phyloP scores from a whole-genome alignment of 2,329 filamentous ascomycete species.

The Microcyclospora tardicrescens region DNA sequence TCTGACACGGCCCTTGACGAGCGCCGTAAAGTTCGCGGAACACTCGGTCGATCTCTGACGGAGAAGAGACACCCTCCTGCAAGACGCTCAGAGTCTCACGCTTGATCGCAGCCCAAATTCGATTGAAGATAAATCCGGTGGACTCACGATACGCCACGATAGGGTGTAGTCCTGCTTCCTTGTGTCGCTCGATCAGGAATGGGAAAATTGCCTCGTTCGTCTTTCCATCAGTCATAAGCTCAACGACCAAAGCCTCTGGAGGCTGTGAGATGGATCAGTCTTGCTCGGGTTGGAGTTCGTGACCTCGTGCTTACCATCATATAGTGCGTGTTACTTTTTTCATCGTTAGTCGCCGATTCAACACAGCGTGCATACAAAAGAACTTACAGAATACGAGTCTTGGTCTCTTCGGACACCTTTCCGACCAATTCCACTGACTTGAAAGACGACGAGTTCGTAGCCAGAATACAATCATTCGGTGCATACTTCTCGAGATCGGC shows the following conservation, averaged over 20 bases:
- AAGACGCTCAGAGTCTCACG: conserved; percentile 38
- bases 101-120: conserved; percentile 45
- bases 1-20: conserved; percentile 10
- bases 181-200: conserved; percentile 31
- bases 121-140: conserved; percentile 43
- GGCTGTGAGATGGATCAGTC: conserved; percentile 4
- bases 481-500: conserved; percentile 33
- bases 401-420: conserved; percentile 27
- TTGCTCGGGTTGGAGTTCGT: too few species aligned
- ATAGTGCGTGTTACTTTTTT: too few species aligned
- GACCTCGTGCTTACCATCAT: conserved; percentile 5
- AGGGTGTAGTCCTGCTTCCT: conserved; percentile 31
- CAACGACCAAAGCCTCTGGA: conserved; percentile 38
- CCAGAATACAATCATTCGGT: conserved; percentile 36
- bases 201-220: conserved; percentile 33
- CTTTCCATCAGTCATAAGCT: conserved; percentile 41
- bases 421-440: conserved; percentile 38
- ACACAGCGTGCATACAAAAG: too few species aligned
- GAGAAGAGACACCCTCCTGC: conserved; percentile 36
- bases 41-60: conserved; percentile 38
- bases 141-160: conserved; percentile 36
- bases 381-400: conserved; percentile 28
- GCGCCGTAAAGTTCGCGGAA: conserved; percentile 27
- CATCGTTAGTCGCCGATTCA: too few species aligned
- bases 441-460: conserved; percentile 41